Conservation (phyloP, 257 asterid genomes). For the Solanum dulcamara region DNA sequence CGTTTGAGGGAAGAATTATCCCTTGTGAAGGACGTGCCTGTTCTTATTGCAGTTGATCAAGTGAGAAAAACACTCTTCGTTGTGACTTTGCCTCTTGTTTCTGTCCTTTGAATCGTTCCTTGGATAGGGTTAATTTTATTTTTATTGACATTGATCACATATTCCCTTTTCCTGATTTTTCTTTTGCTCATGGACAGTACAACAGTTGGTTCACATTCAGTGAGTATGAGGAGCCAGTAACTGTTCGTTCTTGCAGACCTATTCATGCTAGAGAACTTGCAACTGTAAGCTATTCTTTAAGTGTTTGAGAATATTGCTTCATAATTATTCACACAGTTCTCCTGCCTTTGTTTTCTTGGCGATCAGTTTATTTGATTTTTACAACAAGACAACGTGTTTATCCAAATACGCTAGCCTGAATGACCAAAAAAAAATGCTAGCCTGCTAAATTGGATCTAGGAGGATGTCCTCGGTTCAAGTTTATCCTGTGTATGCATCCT, state of each 20-base stretch:
- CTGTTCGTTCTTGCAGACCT: constrained; percentile 70
- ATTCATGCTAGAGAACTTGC: constrained; percentile 86
- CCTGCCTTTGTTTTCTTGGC: background rate
- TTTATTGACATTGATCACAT: constrained; percentile 11
- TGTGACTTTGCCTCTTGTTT: background rate
- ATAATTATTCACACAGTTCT: background rate
- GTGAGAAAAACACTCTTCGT: constrained; percentile 31
- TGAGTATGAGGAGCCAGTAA: constrained; percentile 71
- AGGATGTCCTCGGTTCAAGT: background rate
- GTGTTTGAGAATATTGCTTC: background rate
- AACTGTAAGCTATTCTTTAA: constrained; percentile 38
- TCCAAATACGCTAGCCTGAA: background rate
- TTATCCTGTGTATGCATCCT: background rate
- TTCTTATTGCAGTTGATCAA: constrained; percentile 89
- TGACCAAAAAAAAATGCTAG: background rate
- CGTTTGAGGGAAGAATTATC: constrained; percentile 89
- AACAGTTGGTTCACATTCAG: constrained; percentile 97
- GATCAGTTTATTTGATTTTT: background rate
- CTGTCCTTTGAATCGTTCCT: background rate
- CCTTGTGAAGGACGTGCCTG: constrained; percentile 71
- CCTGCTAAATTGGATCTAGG: background rate
- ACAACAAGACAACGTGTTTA: background rate
- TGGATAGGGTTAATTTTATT: background rate
- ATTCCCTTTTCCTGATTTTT: background rate
- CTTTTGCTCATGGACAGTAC: constrained; percentile 41